phyloP scores from a whole-genome alignment of 2,329 filamentous ascomycete species.

The Aspergillus arachidicola region DNA sequence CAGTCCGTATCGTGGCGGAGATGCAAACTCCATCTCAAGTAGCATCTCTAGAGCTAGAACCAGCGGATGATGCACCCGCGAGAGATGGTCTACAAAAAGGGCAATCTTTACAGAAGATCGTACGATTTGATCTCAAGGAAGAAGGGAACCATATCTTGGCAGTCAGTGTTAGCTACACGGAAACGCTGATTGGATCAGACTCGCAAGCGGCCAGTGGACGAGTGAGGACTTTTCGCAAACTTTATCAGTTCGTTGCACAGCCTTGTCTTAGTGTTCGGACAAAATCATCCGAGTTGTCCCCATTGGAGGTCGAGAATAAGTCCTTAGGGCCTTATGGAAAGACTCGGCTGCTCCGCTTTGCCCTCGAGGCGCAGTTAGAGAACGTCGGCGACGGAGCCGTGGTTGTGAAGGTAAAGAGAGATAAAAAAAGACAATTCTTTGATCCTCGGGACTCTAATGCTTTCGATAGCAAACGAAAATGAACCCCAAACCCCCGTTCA shows the following conservation, averaged over 20 bases:
- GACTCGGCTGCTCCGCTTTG: constrained; percentile 58
- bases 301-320: constrained; percentile 49
- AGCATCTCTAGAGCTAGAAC: constrained; percentile 61
- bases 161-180: constrained; percentile 92
- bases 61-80: constrained; percentile 52
- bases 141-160: constrained; percentile 92
- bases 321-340: constrained; percentile 48
- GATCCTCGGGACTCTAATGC: constrained; percentile 2
- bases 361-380: constrained; percentile 91
- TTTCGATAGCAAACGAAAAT: constrained; percentile 47
- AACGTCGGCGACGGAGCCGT: constrained; percentile 87
- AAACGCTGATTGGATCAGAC: constrained; percentile 62
- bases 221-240: constrained; percentile 84
- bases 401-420: constrained; percentile 65
- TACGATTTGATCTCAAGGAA: constrained; percentile 87
- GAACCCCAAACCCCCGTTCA: constrained; percentile 57
- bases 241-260: constrained; percentile 96
- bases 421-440: background rate
- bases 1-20: constrained; percentile 82
- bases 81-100: constrained; percentile 46
- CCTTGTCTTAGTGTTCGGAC: constrained; percentile 86
- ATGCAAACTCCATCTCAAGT: constrained; percentile 89
- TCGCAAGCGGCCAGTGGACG: constrained; percentile 58
- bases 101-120: constrained; percentile 75
- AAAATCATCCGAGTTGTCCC: constrained; percentile 71